Evolutionary conservation across 2,329 filamentous ascomycete species (phyloP).

Genomic region (Cladophialophora exuberans): DNA sequence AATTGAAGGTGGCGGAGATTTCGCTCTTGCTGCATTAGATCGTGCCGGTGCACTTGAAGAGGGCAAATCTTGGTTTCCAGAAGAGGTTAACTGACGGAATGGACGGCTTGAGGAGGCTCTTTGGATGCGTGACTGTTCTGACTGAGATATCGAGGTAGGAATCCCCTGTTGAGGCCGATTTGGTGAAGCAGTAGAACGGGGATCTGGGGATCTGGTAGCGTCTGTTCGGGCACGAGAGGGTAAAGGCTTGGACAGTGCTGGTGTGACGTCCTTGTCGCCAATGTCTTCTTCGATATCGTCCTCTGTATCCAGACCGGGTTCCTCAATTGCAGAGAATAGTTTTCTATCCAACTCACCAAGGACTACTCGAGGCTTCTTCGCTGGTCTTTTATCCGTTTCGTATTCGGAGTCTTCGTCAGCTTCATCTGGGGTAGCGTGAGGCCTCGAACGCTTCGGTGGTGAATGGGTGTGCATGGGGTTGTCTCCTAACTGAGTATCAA

Average conservation of each 20-base stretch:
- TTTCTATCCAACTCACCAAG: background rate
- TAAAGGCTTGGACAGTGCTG: background rate
- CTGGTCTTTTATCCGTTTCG: conserved; percentile 21
- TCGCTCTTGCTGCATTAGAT: background rate
- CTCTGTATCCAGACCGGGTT: background rate
- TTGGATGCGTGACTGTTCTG: conserved; percentile 1
- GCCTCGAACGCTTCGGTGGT: conserved; percentile 8
- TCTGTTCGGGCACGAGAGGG: background rate
- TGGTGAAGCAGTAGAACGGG: background rate
- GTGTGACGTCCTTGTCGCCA: background rate
- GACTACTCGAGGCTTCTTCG: conserved; percentile 4
- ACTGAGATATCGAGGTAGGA: conserved; percentile 3
- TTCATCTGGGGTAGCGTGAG: background rate
- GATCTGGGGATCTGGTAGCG: background rate
- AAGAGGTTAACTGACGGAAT: background rate
- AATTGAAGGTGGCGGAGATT: background rate
- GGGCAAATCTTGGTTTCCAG: background rate
- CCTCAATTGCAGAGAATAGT: background rate
- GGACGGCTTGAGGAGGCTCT: background rate
- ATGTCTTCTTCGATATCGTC: background rate
- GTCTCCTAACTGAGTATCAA: conserved; percentile 7
- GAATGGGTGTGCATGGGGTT: background rate
- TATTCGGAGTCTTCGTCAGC: conserved; percentile 19
- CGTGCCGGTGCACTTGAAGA: conserved; percentile 15
- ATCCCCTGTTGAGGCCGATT: background rate